These are phyloP conservation scores for Picea sitchensis DNA, from an alignment of 75 land plant genomes.

Conservation along the genomic window DNA sequence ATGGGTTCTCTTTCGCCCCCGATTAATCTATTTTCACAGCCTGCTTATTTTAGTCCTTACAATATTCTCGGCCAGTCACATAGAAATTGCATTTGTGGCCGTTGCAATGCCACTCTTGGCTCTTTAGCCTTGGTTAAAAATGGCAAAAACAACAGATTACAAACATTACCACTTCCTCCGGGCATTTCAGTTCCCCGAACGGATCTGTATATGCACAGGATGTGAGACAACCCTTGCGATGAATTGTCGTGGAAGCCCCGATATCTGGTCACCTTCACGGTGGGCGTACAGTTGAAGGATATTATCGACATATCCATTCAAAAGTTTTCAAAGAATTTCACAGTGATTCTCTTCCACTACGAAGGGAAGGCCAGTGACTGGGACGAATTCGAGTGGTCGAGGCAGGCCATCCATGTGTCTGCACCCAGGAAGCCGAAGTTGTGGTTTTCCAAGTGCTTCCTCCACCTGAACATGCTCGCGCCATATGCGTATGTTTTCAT, in stretches of 20 bases:
- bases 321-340: conserved; percentile 22
- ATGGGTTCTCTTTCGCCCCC: no score
- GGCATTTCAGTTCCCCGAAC: background rate
- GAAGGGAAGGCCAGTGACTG: conserved; percentile 19
- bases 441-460: conserved; percentile 50
- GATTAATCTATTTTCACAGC: no score
- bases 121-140: no score
- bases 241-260: background rate
- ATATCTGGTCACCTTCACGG: no score
- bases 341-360: conserved; percentile 36
- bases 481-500: conserved; percentile 45
- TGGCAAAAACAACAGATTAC: no score
- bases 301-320: background rate
- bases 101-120: no score
- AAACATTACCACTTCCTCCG: background rate
- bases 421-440: conserved; percentile 33
- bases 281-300: background rate
- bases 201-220: background rate
- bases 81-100: no score
- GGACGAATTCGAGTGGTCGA: conserved; percentile 20
- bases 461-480: conserved; percentile 37
- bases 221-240: background rate
- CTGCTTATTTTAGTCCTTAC: no score
- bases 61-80: no score
- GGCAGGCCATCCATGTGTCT: conserved; percentile 27